Evolutionary conservation across 1,284 basidiomycete species (phyloP).

Genomic region (Ustilago vetiveriae): DNA sequence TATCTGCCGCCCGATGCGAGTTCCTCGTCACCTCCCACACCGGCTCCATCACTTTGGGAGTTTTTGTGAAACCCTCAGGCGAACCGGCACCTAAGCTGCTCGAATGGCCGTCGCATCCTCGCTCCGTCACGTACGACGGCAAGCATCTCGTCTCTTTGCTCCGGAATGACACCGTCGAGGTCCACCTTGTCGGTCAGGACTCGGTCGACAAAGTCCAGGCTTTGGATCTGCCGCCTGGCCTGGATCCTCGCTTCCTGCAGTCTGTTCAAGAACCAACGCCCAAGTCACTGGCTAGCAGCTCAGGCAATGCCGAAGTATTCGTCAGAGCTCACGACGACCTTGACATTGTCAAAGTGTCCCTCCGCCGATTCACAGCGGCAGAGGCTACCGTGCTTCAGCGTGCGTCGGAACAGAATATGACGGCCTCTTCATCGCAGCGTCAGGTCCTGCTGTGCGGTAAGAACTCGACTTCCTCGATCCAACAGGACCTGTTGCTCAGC

Average conservation of each 20-base stretch:
- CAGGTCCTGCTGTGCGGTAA: constrained; percentile 37
- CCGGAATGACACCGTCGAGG: constrained; percentile 60
- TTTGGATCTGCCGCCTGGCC: constrained; percentile 39
- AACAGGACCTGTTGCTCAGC: constrained; percentile 22
- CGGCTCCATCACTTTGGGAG: constrained; percentile 57
- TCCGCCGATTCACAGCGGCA: constrained; percentile 1
- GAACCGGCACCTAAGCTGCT: constrained; percentile 63
- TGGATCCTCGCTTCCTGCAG: constrained; percentile 57
- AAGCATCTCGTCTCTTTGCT: constrained; percentile 56
- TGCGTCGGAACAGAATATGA: constrained; percentile 4
- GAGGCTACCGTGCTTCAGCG: constrained; percentile 12
- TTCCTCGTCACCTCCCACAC: constrained; percentile 65
- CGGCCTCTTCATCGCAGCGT: constrained; percentile 4
- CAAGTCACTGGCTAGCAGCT: not conserved
- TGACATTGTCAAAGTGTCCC: constrained; percentile 23
- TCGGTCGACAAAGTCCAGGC: constrained; percentile 43
- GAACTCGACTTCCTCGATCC: constrained; percentile 28
- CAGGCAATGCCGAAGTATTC: not conserved
- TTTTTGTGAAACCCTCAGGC: constrained; percentile 60
- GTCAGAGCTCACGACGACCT: constrained; percentile 2
- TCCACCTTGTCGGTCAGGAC: constrained; percentile 45
- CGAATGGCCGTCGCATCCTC: constrained; percentile 65
- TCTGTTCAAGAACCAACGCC: constrained; percentile 5
- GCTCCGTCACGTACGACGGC: constrained; percentile 52
- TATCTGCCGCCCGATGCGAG: constrained; percentile 35